Evolutionary conservation across 306 rosid species (phyloP).

Genomic region (Benincasa hispida): DNA sequence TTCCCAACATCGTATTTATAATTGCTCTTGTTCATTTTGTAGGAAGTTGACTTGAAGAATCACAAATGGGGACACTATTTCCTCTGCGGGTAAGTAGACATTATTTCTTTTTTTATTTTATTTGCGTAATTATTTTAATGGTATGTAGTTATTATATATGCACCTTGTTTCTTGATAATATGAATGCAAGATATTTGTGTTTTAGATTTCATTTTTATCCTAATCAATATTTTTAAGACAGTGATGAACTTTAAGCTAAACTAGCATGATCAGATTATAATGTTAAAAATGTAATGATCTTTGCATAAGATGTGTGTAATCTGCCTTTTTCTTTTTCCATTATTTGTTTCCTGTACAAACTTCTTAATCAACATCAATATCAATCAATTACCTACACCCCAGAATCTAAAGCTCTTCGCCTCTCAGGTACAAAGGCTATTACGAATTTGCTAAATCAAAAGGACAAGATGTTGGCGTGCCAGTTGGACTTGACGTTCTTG

Average conservation of each 20-base stretch:
- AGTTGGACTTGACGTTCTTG: conserved; percentile 78
- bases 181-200: background rate
- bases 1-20: background rate
- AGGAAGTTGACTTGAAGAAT: conserved; percentile 85
- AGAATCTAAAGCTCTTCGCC: conserved; percentile 10
- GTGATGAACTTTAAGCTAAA: background rate
- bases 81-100: conserved; percentile 69
- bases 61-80: conserved; percentile 98
- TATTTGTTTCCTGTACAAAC: background rate
- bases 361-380: background rate
- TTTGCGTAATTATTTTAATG: background rate
- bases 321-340: background rate
- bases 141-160: background rate
- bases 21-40: conserved; percentile 3
- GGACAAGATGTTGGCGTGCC: conserved; percentile 47
- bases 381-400: background rate
- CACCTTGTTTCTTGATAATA: background rate
- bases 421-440: conserved; percentile 80
- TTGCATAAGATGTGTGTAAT: background rate
- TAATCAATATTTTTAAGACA: background rate
- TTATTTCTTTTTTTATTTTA: background rate
- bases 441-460: conserved; percentile 54
- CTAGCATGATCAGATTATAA: background rate
- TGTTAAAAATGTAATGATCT: background rate
- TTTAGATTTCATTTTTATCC: background rate